phyloP scores from a whole-genome alignment of 257 asterid genomes.

The Plantago major region DNA sequence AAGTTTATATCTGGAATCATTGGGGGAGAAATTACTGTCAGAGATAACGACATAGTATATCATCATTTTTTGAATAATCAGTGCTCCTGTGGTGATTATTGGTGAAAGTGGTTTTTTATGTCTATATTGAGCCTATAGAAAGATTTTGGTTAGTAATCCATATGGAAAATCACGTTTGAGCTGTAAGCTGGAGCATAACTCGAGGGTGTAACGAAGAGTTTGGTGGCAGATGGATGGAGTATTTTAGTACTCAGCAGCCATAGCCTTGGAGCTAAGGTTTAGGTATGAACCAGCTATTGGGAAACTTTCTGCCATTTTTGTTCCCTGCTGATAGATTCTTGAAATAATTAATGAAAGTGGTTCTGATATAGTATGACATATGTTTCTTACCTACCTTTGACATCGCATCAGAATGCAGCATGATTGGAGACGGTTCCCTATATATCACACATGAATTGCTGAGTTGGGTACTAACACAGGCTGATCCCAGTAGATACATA shows the following conservation, averaged over 20 bases:
- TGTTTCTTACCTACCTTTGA: not conserved
- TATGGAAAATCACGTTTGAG: no score
- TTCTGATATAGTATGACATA: not conserved
- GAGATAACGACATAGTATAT: conserved; percentile 74
- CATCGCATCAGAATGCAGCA: not conserved
- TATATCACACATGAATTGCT: not conserved
- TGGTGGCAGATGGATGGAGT: not conserved
- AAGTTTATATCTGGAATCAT: conserved; percentile 69
- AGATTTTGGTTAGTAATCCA: no score
- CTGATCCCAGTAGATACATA: no score
- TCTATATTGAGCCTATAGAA: no score
- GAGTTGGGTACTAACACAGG: not conserved
- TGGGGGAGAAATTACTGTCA: conserved; percentile 62
- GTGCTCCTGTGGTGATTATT: conserved; percentile 83
- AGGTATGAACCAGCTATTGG: not conserved
- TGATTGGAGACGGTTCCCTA: not conserved
- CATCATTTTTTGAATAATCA: conserved; percentile 54
- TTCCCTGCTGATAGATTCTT: not conserved
- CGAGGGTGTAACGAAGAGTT: not conserved
- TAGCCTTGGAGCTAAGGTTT: not conserved
- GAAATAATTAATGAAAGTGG: not conserved
- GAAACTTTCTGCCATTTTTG: not conserved
- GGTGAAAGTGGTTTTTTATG: conserved; percentile 34
- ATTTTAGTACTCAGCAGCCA: not conserved
- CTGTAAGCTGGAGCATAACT: not conserved